phyloP scores from a whole-genome alignment of 352 stramenopile species.

The Pythium guiyangense region DNA sequence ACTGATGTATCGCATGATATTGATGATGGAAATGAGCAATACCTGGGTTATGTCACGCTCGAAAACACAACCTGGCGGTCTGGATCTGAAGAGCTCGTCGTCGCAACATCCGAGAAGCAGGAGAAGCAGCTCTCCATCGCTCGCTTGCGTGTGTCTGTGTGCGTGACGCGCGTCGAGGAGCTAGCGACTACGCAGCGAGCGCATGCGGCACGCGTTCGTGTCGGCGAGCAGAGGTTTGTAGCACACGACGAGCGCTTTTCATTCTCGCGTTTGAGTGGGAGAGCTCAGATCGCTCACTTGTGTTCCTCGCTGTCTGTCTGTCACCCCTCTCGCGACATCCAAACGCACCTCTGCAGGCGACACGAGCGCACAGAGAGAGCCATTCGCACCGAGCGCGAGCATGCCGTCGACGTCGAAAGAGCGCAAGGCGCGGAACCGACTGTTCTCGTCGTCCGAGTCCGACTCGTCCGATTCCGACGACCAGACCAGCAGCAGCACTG shows the following conservation, averaged over 20 bases:
- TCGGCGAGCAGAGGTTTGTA: slow-evolving; percentile 2
- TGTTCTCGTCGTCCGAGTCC: slow-evolving; percentile 21
- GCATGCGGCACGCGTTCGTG: slow-evolving; percentile 7
- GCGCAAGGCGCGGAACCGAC: slow-evolving; percentile 13
- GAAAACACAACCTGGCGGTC: too few species aligned
- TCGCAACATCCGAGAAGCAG: too few species aligned
- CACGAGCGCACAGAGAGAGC: slow-evolving; percentile 2
- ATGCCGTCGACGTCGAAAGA: slow-evolving; percentile 9
- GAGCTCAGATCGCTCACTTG: too few species aligned
- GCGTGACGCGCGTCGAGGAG: neutral
- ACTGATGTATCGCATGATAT: too few species aligned
- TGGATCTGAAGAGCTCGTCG: too few species aligned
- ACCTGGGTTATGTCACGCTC: too few species aligned
- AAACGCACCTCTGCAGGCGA: neutral
- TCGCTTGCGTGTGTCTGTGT: too few species aligned
- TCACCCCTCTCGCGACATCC: neutral
- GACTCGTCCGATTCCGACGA: slow-evolving; percentile 15
- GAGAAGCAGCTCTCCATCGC: too few species aligned
- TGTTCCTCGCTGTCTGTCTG: neutral
- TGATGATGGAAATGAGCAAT: too few species aligned
- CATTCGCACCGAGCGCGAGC: slow-evolving; percentile 1
- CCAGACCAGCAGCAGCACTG: neutral
- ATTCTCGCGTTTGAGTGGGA: too few species aligned
- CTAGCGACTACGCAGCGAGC: neutral
- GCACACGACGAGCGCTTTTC: neutral